phyloP scores from a whole-genome alignment of 768 basidiomycete genomes.

The Amanita phalloides region DNA sequence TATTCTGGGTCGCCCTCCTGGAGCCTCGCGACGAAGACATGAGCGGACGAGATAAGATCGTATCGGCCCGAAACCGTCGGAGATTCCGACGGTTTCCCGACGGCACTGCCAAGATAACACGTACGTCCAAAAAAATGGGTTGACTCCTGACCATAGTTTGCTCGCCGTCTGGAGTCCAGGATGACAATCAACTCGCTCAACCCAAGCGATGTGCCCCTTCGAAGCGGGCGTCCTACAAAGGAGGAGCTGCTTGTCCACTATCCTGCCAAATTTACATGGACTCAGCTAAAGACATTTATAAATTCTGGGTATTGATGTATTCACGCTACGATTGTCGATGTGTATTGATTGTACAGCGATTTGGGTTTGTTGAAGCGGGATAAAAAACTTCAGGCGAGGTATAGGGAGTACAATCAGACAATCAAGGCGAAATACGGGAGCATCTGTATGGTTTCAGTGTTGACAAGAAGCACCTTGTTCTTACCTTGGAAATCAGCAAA shows the following conservation, averaged over 20 bases:
- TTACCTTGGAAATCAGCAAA: conserved; percentile 33
- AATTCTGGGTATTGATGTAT: conserved; percentile 54
- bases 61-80: not conserved
- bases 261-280: conserved; percentile 69
- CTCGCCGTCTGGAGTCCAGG: not conserved
- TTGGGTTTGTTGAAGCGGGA: conserved; percentile 74
- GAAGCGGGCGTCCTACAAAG: conserved; percentile 55
- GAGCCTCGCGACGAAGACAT: not conserved
- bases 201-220: conserved; percentile 23
- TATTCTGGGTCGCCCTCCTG: not conserved
- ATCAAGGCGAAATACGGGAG: conserved; percentile 56
- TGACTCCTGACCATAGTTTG: not conserved
- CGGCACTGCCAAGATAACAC: not conserved
- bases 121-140: not conserved
- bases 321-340: not conserved
- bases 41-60: no score
- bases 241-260: conserved; percentile 61
- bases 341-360: conserved; percentile 36
- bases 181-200: conserved; percentile 7
- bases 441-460: conserved; percentile 33
- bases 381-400: conserved; percentile 54
- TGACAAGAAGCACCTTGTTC: not conserved
- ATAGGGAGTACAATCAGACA: conserved; percentile 44
- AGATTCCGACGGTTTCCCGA: not conserved
- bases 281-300: conserved; percentile 64